Base-by-base conservation (phyloP, 345 rosid species). In the Geranium brycei region DNA sequence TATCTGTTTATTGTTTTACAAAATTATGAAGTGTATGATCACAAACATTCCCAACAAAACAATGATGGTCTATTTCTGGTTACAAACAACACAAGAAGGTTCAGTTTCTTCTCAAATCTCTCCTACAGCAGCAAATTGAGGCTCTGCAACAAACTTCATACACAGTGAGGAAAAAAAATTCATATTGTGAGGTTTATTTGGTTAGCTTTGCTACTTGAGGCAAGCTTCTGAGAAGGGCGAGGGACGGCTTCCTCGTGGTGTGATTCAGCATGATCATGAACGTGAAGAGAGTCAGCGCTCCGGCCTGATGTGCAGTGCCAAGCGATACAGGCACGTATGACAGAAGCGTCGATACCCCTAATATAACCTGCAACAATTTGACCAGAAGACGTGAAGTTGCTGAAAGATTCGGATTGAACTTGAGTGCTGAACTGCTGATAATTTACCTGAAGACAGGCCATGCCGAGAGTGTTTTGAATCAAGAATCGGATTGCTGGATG, bases 291-390 rank as follows among this genome's bases (percentile, higher is more conserved):
- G 96, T 90, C 63, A 90, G 66, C 15, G 96, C 97, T 51, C 92
- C 96, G 7, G 92, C 95, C 68, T 88, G 92, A 71, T 87, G 96
- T 28, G 96, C 95, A 18, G 84, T 72, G 56, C 95, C 97, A 23
- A 90, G 83, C 12, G 92, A 88, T 41, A 85, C 89, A 0, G 89
- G 97, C 2, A 93, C 99, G 64, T 93, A 93, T 5, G 83, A 82
- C 60, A 90, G 74, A 69, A 90, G 97, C 17, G 99, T 88, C 65
- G 89, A 85, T 64, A 90, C 66, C 61, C 97, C 99, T 63, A 93
- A 73, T 1, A 87, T 81, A 19, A 91, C 97, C 96, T 88, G 73
- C 75, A 66, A 69, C 47, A 6, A 16, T 10, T 47, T 6, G 53
- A 10, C 53, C 53, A 47, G 14, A 47, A 47, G 41, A 47, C 53